Evolutionary conservation across 495 filamentous ascomycete species (phyloP).

Genomic region (Penicillium herquei): DNA sequence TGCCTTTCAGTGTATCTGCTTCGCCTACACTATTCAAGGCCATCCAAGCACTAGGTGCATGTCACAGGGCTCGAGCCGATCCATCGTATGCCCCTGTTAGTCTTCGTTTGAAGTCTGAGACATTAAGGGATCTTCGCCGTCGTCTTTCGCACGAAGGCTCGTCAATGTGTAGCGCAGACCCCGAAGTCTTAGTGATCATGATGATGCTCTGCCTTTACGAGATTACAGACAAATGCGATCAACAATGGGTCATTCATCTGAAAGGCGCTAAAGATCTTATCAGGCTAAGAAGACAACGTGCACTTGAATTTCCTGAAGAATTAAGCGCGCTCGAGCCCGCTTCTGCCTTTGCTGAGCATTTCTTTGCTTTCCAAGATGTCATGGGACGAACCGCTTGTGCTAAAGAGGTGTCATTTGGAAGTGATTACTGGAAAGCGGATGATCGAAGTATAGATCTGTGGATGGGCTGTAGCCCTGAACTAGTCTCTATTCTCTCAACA

Average conservation of each 20-base stretch:
- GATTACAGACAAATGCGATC: constrained; percentile 46
- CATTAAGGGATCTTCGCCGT: constrained; percentile 37
- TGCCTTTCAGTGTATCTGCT: constrained; percentile 39
- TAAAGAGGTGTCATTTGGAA: constrained; percentile 38
- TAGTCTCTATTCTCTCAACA: constrained; percentile 38
- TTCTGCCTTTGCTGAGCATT: constrained; percentile 40
- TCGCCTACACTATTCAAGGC: constrained; percentile 38
- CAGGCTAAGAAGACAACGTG: constrained; percentile 31
- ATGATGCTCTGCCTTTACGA: constrained; percentile 49
- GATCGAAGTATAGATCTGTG: constrained; percentile 39
- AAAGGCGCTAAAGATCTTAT: constrained; percentile 46
- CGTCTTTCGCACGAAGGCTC: constrained; percentile 28
- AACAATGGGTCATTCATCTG: constrained; percentile 44
- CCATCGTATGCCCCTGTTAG: constrained; percentile 29
- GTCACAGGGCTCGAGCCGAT: constrained; percentile 34
- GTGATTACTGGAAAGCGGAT: constrained; percentile 42
- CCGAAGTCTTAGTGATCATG: constrained; percentile 43
- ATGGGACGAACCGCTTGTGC: constrained; percentile 49
- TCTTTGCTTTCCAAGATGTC: constrained; percentile 50
- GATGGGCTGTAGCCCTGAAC: constrained; percentile 48
- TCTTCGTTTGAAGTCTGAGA: constrained; percentile 38
- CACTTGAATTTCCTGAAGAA: constrained; percentile 10
- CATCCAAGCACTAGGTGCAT: constrained; percentile 41
- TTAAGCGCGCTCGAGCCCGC: constrained; percentile 22
- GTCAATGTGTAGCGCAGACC: constrained; percentile 26